Conservation (phyloP, 305 asterid genomes). For the Fraxinus floribunda region DNA sequence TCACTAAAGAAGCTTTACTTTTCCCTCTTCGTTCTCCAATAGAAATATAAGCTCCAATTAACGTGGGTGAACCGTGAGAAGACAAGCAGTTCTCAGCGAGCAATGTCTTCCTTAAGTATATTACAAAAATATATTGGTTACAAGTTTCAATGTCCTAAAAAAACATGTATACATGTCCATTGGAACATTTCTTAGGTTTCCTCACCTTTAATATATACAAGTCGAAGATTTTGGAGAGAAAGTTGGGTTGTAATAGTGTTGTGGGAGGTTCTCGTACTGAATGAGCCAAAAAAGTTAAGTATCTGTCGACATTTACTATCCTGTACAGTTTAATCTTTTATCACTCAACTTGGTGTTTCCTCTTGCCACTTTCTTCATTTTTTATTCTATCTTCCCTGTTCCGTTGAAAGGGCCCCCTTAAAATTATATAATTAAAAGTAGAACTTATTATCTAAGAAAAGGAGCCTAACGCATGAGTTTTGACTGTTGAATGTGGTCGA, state of each 20-base stretch:
- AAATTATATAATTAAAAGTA: too few species aligned
- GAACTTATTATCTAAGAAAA: too few species aligned
- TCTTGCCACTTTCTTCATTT: not conserved
- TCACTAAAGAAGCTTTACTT: not conserved
- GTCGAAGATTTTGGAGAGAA: not conserved
- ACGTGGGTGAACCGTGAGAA: not conserved
- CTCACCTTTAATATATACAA: not conserved
- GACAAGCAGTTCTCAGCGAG: not conserved
- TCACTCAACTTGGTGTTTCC: not conserved
- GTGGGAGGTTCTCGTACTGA: not conserved
- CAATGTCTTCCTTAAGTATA: not conserved
- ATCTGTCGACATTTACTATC: not conserved
- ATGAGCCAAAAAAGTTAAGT: not conserved
- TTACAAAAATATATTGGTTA: not conserved
- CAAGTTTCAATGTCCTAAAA: not conserved
- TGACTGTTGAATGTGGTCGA: too few species aligned
- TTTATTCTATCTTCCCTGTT: not conserved
- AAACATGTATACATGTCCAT: not conserved
- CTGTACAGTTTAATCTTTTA: not conserved
- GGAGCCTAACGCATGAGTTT: too few species aligned
- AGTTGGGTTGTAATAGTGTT: not conserved
- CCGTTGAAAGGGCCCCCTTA: too few species aligned
- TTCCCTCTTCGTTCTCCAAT: not conserved
- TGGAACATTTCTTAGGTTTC: not conserved
- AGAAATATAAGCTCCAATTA: not conserved